Percentiles rank a stretch among this genome's conserved stretches.
These are phyloP conservation scores for Microbotryum silenes-acaulis DNA, from an alignment of 1,284 basidiomycete genomes.

Conservation along the genomic window DNA sequence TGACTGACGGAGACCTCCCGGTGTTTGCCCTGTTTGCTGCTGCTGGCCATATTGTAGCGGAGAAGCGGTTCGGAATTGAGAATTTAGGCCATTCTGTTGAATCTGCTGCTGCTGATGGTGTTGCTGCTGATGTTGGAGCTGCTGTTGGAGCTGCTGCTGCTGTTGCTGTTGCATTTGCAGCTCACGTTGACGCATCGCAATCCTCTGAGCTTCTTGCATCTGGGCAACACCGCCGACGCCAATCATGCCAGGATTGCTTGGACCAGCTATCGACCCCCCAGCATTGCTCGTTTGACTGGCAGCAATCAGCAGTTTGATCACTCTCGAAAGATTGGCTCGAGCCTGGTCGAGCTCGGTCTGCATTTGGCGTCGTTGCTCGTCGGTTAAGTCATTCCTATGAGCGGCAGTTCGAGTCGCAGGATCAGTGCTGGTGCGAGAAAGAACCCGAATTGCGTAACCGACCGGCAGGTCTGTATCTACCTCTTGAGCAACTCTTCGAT, in stretches of 20 bases:
- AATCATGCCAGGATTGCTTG: neutral
- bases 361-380: constrained; percentile 19
- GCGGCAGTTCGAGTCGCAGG: neutral
- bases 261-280: neutral
- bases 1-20: too few species aligned
- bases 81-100: neutral
- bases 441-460: neutral
- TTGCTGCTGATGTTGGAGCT: neutral
- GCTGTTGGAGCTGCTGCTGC: constrained; percentile 8
- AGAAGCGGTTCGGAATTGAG: constrained; percentile 4
- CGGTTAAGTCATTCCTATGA: neutral
- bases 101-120: constrained; percentile 2
- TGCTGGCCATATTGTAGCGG: constrained; percentile 1
- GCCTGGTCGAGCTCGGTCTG: constrained; percentile 25
- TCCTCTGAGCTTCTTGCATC: constrained; percentile 24
- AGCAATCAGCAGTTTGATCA: constrained; percentile 26
- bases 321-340: constrained; percentile 15
- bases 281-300: constrained; percentile 7
- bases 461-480: constrained; percentile 15
- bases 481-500: constrained; percentile 23
- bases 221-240: neutral
- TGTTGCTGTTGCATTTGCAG: constrained; percentile 6
- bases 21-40: neutral
- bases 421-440: neutral
- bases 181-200: constrained; percentile 18